phyloP scores from a whole-genome alignment of 371 early-diverging fungal species.

The Mortierella sp. region DNA sequence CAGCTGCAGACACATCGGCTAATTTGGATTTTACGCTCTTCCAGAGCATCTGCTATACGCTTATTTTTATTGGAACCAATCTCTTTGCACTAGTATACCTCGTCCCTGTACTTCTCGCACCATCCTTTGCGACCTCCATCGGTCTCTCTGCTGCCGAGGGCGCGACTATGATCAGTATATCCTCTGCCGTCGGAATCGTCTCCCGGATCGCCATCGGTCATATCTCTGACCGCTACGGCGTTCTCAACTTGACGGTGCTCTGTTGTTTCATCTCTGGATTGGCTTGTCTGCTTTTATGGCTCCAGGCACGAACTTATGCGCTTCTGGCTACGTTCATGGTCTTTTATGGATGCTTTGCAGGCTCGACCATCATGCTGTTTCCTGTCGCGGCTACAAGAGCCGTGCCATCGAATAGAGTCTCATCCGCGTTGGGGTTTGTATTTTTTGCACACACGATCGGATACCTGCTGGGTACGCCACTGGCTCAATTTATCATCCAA shows the following conservation, averaged over 20 bases:
- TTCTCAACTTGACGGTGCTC: constrained; percentile 16
- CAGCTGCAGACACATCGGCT: neutral
- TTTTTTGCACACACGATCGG: constrained; percentile 25
- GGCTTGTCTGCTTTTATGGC: constrained; percentile 10
- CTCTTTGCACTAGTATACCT: constrained; percentile 23
- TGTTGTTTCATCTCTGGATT: constrained; percentile 12
- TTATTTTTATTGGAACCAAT: constrained; percentile 14
- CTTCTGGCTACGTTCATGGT: constrained; percentile 16
- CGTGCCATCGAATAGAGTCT: neutral
- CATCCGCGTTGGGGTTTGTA: constrained; percentile 24
- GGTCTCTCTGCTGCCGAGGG: constrained; percentile 21
- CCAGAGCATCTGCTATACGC: neutral
- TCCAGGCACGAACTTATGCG: neutral
- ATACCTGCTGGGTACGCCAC: constrained; percentile 24
- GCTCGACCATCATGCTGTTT: constrained; percentile 17
- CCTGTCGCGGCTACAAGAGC: constrained; percentile 21
- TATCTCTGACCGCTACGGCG: constrained; percentile 16
- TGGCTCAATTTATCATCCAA: constrained; percentile 12
- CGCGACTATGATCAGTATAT: constrained; percentile 16
- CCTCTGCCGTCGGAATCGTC: constrained; percentile 10
- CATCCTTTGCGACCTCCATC: constrained; percentile 18
- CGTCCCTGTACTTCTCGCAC: constrained; percentile 15
- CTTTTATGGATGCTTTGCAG: constrained; percentile 21
- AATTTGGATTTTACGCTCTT: constrained; percentile 9
- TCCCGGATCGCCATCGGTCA: constrained; percentile 13